These are phyloP conservation scores for Stropharia rugosoannulata DNA, from an alignment of 768 basidiomycete species.

Conservation along the genomic window DNA sequence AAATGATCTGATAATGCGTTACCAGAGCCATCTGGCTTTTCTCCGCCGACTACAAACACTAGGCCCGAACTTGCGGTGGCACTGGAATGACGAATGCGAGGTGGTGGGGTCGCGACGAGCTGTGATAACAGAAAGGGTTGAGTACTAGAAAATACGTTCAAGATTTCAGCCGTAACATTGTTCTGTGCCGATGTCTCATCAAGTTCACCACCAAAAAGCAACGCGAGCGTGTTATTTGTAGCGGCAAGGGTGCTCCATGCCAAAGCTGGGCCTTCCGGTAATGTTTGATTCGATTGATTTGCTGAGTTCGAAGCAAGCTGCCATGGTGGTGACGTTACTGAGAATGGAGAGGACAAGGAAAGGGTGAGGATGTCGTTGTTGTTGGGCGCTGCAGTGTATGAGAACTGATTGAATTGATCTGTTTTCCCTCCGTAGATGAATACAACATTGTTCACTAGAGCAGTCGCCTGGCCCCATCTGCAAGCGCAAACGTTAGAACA, in stretches of 20 bases:
- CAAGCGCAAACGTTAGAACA: background rate
- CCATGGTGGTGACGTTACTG: conserved; percentile 69
- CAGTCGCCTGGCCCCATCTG: conserved; percentile 85
- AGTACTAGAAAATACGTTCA: conserved; percentile 41
- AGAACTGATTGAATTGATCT: conserved; percentile 63
- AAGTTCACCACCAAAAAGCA: conserved; percentile 79
- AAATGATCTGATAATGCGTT: conserved; percentile 63
- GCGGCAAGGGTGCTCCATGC: conserved; percentile 83
- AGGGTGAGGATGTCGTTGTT: conserved; percentile 69
- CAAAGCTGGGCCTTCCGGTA: conserved; percentile 57
- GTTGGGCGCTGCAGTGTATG: conserved; percentile 75
- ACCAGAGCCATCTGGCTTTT: conserved; percentile 78
- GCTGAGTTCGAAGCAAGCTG: conserved; percentile 47
- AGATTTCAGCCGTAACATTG: conserved; percentile 49
- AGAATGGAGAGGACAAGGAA: conserved; percentile 60
- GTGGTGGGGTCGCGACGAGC: conserved; percentile 66
- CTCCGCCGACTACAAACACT: conserved; percentile 77
- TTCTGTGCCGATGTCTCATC: conserved; percentile 55
- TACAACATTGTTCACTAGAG: conserved; percentile 56
- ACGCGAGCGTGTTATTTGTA: conserved; percentile 47
- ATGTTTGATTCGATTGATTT: conserved; percentile 38
- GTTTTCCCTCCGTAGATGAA: conserved; percentile 83
- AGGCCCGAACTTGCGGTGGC: conserved; percentile 44
- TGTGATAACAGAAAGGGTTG: conserved; percentile 44
- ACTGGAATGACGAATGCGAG: conserved; percentile 77